Evolutionary conservation across 345 rosid genomes (phyloP).

Genomic region (Rhizophora mangle): DNA sequence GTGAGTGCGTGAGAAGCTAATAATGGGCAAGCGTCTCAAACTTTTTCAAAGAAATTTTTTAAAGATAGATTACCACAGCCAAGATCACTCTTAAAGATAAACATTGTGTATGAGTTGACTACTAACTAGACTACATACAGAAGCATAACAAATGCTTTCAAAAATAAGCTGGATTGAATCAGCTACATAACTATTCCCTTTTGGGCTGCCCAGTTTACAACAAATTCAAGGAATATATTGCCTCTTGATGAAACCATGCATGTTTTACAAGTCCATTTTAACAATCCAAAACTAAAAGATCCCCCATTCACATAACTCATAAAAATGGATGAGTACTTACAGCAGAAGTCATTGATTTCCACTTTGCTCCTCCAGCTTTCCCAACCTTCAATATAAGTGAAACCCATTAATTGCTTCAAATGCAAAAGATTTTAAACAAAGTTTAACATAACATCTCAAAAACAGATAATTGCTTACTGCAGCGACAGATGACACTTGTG

Average conservation of each 20-base stretch:
- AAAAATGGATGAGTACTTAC: constrained; percentile 10
- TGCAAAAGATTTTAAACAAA: not conserved
- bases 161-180: no score
- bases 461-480: constrained; percentile 33
- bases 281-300: not conserved
- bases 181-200: no score
- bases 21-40: not conserved
- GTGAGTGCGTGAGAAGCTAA: not conserved
- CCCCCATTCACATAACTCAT: not conserved
- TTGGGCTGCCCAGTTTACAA: not conserved
- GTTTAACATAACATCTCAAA: not conserved
- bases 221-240: not conserved
- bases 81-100: no score
- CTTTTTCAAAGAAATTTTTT: not conserved
- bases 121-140: no score
- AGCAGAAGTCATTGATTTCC: constrained; percentile 45
- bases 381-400: constrained; percentile 38
- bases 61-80: not conserved
- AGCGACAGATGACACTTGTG: constrained; percentile 43
- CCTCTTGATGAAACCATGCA: not conserved
- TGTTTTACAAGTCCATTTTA: not conserved
- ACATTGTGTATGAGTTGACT: no score
- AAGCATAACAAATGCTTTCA: no score
- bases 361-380: constrained; percentile 54
- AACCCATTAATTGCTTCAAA: not conserved